phyloP scores from a whole-genome alignment of 1,139 yeast species.

The Suhomyces guaymorum region DNA sequence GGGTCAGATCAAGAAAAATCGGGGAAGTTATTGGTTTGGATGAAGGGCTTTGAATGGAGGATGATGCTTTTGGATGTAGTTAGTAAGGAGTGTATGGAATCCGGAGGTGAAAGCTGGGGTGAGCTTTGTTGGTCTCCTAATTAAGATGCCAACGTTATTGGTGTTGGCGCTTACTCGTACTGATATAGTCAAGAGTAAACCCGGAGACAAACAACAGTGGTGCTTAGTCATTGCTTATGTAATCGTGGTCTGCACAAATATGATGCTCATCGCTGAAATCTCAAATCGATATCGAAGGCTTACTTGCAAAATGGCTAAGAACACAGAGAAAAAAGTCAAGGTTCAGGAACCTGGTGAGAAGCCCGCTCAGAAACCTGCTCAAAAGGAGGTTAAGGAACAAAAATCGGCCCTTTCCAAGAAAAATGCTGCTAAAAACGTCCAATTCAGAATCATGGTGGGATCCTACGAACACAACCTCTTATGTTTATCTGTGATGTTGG shows the following conservation, averaged over 20 bases:
- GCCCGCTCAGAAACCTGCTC: background rate
- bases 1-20: background rate
- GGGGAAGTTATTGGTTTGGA: no score
- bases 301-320: slow-evolving; percentile 3
- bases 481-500: slow-evolving; percentile 73
- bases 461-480: slow-evolving; percentile 92
- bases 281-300: no score
- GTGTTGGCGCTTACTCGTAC: no score
- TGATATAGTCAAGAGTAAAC: no score
- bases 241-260: background rate
- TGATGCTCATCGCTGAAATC: slow-evolving; percentile 8
- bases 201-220: slow-evolving; percentile 1
- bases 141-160: background rate
- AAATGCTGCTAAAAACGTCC: slow-evolving; percentile 17
- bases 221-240: background rate
- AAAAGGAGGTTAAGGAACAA: background rate
- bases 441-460: slow-evolving; percentile 84
- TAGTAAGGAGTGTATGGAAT: no score
- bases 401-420: background rate
- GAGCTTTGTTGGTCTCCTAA: background rate
- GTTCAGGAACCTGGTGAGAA: slow-evolving; percentile 2
- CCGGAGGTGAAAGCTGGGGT: no score
- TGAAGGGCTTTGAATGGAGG: no score
- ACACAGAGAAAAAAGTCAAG: slow-evolving; percentile 2
- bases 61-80: no score